Conservation (phyloP, 2,329 filamentous ascomycete genomes). For the Aspergillus viridinutans region DNA sequence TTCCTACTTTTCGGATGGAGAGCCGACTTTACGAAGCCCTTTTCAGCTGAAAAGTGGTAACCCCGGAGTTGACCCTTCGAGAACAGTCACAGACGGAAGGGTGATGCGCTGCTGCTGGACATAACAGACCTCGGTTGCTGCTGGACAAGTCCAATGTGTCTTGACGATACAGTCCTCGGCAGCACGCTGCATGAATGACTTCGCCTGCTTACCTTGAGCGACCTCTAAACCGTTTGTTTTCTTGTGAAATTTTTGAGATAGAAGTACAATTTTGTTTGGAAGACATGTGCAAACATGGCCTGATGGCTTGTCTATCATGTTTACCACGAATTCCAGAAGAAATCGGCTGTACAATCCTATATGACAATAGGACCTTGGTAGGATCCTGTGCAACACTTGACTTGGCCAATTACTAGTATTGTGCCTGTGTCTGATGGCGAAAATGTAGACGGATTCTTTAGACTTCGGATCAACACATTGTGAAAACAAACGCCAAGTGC, state of each 20-base stretch:
- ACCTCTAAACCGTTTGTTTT: neutral
- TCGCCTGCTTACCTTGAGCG: neutral
- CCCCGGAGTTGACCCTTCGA: neutral
- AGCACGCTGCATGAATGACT: neutral
- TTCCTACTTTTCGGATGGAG: neutral
- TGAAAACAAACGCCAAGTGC: slow-evolving; percentile 18
- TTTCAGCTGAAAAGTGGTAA: neutral
- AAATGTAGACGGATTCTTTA: neutral
- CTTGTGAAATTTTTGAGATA: neutral
- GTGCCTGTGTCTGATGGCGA: neutral
- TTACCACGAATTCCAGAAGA: neutral
- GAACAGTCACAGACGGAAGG: neutral
- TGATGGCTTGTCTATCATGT: neutral
- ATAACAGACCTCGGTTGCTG: neutral
- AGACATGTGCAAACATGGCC: neutral
- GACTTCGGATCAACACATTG: neutral
- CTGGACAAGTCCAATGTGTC: neutral
- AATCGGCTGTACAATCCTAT: neutral
- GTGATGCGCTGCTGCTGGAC: neutral
- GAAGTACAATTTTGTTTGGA: neutral
- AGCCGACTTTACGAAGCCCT: neutral
- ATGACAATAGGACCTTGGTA: neutral
- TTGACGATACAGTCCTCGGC: neutral
- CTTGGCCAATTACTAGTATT: neutral
- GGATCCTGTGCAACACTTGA: neutral